phyloP scores from a whole-genome alignment of 179 eudicot species.

The Spinacia oleracea region DNA sequence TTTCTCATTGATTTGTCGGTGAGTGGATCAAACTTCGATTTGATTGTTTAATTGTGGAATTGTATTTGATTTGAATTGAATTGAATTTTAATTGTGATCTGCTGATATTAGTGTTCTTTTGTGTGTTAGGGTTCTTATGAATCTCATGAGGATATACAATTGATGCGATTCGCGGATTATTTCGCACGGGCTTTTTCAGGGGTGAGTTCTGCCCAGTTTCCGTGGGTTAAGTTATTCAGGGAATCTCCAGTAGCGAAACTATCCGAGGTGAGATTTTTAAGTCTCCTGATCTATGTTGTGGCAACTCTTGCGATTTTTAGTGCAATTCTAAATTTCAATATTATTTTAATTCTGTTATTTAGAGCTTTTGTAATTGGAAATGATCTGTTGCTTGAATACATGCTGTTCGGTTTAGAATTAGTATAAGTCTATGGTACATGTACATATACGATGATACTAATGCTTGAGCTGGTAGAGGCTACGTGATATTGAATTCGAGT shows the following conservation, averaged over 20 bases:
- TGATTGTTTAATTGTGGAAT: background rate
- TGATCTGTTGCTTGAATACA: background rate
- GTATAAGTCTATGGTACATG: background rate
- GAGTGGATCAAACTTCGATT: conserved; percentile 24
- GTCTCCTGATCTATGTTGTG: background rate
- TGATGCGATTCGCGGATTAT: conserved; percentile 93
- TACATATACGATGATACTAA: too few relatives aligned
- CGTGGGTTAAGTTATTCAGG: conserved; percentile 75
- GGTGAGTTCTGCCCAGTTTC: conserved; percentile 74
- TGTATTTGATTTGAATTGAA: background rate
- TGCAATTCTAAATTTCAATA: background rate
- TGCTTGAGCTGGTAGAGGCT: too few relatives aligned
- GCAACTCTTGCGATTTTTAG: background rate
- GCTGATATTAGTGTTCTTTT: background rate
- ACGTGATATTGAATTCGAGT: background rate
- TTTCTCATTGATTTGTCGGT: conserved; percentile 61
- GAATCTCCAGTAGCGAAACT: conserved; percentile 68
- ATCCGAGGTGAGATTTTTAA: conserved; percentile 54
- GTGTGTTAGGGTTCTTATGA: conserved; percentile 61
- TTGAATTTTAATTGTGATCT: conserved; percentile 13
- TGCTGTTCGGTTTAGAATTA: background rate
- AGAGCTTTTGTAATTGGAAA: background rate
- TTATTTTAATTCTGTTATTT: background rate
- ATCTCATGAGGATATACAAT: conserved; percentile 73
- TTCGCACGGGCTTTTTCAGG: conserved; percentile 81